phyloP scores from a whole-genome alignment of 208 protist species.

The Lotmaria passim region DNA sequence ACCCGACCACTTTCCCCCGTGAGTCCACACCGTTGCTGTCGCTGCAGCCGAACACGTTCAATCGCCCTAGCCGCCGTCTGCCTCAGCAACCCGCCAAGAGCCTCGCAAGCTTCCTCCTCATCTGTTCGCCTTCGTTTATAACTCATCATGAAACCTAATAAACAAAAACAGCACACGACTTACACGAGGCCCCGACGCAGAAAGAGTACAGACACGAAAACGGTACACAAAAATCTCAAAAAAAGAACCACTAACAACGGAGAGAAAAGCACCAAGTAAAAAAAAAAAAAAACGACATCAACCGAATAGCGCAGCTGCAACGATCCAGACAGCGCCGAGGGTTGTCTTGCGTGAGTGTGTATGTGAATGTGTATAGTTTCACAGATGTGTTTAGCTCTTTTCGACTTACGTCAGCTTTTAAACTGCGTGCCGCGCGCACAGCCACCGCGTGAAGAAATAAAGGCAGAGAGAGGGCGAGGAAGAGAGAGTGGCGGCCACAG shows the following conservation, averaged over 20 bases:
- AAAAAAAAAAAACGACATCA: slow-evolving; percentile 1
- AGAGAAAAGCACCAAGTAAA: not conserved
- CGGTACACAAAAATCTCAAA: not conserved
- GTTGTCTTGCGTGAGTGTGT: not conserved
- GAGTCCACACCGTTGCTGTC: slow-evolving; percentile 22
- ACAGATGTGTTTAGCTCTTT: not conserved
- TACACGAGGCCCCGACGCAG: not conserved
- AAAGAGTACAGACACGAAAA: not conserved
- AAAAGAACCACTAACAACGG: not conserved
- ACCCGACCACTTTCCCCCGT: not conserved
- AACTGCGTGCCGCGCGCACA: not conserved
- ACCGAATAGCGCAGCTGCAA: not conserved
- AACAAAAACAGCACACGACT: slow-evolving; percentile 11
- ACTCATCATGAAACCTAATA: slow-evolving; percentile 12
- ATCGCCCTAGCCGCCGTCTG: slow-evolving; percentile 75
- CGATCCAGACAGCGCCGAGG: not conserved
- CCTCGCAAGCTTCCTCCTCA: slow-evolving; percentile 71
- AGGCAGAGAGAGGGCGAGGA: not conserved
- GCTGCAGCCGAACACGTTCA: slow-evolving; percentile 66
- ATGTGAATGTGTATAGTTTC: not conserved
- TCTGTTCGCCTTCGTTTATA: slow-evolving; percentile 45
- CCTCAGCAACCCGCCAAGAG: slow-evolving; percentile 66
- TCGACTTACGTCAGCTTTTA: slow-evolving; percentile 5
- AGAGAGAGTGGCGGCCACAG: too few relatives aligned
- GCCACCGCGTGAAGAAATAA: not conserved